phyloP scores from a whole-genome alignment of 257 asterid genomes.

The Forsythia viridissima region DNA sequence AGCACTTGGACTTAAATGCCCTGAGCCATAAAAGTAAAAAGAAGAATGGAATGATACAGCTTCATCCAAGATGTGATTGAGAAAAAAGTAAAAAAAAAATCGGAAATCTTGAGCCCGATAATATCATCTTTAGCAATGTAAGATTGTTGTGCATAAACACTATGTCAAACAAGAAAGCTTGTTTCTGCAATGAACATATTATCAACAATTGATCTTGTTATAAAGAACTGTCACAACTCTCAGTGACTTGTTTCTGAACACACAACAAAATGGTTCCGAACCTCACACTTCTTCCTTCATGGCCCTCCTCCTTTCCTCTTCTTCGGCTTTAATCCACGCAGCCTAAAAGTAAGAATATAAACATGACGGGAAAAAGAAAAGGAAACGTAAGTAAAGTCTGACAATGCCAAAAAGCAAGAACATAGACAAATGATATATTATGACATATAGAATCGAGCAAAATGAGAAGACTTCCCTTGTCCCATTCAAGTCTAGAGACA shows the following conservation, averaged over 20 bases:
- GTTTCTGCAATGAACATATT: not conserved
- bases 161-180: no score
- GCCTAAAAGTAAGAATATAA: slow-evolving; percentile 46
- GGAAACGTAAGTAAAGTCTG: not conserved
- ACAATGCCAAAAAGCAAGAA: not conserved
- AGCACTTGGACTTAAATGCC: not conserved
- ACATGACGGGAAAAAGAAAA: not conserved
- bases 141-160: not conserved
- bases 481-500: slow-evolving; percentile 75
- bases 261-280: slow-evolving; percentile 1
- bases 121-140: not conserved
- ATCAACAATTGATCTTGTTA: not conserved
- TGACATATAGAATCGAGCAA: not conserved
- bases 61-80: not conserved
- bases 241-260: not conserved
- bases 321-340: slow-evolving; percentile 92
- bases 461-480: slow-evolving; percentile 58
- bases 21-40: not conserved
- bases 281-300: slow-evolving; percentile 21
- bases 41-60: not conserved
- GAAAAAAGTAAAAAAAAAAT: not conserved
- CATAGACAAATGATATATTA: not conserved
- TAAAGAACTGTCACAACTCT: not conserved
- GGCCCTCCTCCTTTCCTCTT: slow-evolving; percentile 63
- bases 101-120: not conserved